Conservation (phyloP, 257 asterid species). For the Asclepias syriaca region DNA sequence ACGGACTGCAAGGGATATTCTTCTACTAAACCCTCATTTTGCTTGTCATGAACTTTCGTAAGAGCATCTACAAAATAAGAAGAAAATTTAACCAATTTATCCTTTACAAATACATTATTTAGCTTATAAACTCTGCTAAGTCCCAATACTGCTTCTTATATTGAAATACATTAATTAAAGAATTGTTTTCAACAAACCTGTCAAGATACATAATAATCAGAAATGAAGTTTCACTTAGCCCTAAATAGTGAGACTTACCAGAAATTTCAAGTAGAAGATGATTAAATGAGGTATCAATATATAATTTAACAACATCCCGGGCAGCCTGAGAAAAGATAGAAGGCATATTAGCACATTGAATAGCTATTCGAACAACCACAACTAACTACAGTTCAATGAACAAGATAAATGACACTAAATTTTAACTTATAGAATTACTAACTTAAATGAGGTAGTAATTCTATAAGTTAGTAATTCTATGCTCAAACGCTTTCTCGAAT, state of each 20-base stretch:
- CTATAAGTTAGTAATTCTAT: no score
- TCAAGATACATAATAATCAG: not conserved
- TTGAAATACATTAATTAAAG: not conserved
- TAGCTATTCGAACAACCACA: slow-evolving; percentile 7
- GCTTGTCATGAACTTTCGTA: slow-evolving; percentile 40
- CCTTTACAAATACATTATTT: not conserved
- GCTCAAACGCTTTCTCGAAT: no score
- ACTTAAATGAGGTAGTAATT: no score
- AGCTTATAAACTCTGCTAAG: not conserved
- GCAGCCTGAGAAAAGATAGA: slow-evolving; percentile 54
- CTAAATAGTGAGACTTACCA: slow-evolving; percentile 47
- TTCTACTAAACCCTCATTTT: slow-evolving; percentile 55
- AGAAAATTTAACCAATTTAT: slow-evolving; percentile 4
- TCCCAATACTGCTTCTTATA: not conserved
- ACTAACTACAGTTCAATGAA: not conserved
- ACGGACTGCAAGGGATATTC: slow-evolving; percentile 53
- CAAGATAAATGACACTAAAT: not conserved
- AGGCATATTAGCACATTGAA: slow-evolving; percentile 17
- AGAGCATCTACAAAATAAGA: slow-evolving; percentile 53
- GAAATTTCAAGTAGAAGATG: slow-evolving; percentile 60
- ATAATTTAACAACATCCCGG: slow-evolving; percentile 59
- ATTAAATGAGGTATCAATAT: slow-evolving; percentile 51
- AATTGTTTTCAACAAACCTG: not conserved
- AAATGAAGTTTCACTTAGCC: not conserved
- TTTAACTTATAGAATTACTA: not conserved